Percentiles rank a stretch among this genome's conserved stretches.
phyloP scores from a whole-genome alignment of 2,329 filamentous ascomycete genomes.

The Ramularia collo-cygni region DNA sequence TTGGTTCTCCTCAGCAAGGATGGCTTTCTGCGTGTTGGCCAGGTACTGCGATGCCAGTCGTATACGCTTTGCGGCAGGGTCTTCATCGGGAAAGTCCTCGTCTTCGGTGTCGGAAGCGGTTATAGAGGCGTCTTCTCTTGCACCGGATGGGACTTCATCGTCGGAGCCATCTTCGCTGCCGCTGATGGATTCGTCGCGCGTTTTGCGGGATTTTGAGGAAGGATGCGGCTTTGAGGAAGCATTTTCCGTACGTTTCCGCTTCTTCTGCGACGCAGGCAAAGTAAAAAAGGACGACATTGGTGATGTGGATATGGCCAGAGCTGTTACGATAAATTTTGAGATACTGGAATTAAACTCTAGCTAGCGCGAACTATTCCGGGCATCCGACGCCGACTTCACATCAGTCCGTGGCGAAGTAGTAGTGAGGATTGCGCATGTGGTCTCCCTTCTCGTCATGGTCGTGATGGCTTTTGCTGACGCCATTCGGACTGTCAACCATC shows the following conservation, averaged over 20 bases:
- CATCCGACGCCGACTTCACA: too few species aligned
- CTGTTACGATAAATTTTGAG: too few species aligned
- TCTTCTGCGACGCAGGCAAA: slow-evolving; percentile 75
- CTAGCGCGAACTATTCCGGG: too few species aligned
- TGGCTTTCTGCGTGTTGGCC: slow-evolving; percentile 75
- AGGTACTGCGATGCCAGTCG: slow-evolving; percentile 88
- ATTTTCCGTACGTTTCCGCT: slow-evolving; percentile 65
- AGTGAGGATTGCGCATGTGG: too few species aligned
- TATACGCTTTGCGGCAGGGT: slow-evolving; percentile 78
- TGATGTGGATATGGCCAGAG: too few species aligned
- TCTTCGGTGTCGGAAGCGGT: slow-evolving; percentile 41
- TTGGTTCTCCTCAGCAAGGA: slow-evolving; percentile 62
- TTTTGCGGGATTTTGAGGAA: slow-evolving; percentile 40
- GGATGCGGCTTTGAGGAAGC: slow-evolving; percentile 45
- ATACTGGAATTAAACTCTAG: too few species aligned
- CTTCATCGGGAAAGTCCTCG: slow-evolving; percentile 75
- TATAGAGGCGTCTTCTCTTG: slow-evolving; percentile 42
- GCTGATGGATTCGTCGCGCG: slow-evolving; percentile 74
- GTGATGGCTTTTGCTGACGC: too few species aligned
- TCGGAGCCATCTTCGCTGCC: slow-evolving; percentile 73
- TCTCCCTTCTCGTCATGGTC: too few species aligned
- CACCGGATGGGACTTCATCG: background rate
- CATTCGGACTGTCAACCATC: too few species aligned
- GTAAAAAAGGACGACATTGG: slow-evolving; percentile 97
- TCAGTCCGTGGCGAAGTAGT: too few species aligned